phyloP scores from a whole-genome alignment of 1,284 basidiomycete genomes.

The Exobasidium cylindrosporum region DNA sequence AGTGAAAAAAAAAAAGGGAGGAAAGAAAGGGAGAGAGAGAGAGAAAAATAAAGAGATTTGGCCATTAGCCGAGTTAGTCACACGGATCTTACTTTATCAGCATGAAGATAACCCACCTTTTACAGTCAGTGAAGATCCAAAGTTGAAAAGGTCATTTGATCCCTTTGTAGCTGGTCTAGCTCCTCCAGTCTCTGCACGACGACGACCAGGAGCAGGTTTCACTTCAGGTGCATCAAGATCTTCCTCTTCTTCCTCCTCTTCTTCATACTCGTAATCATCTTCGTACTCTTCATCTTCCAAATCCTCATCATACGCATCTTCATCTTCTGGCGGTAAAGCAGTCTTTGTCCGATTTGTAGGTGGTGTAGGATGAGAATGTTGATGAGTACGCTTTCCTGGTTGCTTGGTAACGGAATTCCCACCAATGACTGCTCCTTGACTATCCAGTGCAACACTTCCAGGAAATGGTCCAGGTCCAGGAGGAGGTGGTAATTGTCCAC shows the following conservation, averaged over 20 bases:
- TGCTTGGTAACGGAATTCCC: constrained; percentile 58
- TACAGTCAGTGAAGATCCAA: constrained; percentile 74
- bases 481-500: constrained; percentile 80
- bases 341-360: constrained; percentile 10
- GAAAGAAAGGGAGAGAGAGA: constrained; percentile 14
- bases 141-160: constrained; percentile 69
- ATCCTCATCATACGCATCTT: constrained; percentile 43
- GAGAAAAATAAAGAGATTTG: constrained; percentile 19
- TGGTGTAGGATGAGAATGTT: constrained; percentile 22
- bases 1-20: constrained; percentile 15
- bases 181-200: constrained; percentile 18
- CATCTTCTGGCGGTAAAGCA: constrained; percentile 20
- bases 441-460: constrained; percentile 89
- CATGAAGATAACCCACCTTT: constrained; percentile 64
- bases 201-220: constrained; percentile 12
- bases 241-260: constrained; percentile 52
- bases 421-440: constrained; percentile 75
- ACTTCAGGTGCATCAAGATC: constrained; percentile 28
- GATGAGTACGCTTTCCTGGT: constrained; percentile 26
- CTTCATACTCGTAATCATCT: constrained; percentile 65
- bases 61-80: constrained; percentile 25
- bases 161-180: constrained; percentile 25
- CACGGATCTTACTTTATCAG: background rate
- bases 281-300: constrained; percentile 46
- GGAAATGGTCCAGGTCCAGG: constrained; percentile 97